Evolutionary conservation across 306 rosid species (phyloP).

Genomic region (Trifolium subterraneum): DNA sequence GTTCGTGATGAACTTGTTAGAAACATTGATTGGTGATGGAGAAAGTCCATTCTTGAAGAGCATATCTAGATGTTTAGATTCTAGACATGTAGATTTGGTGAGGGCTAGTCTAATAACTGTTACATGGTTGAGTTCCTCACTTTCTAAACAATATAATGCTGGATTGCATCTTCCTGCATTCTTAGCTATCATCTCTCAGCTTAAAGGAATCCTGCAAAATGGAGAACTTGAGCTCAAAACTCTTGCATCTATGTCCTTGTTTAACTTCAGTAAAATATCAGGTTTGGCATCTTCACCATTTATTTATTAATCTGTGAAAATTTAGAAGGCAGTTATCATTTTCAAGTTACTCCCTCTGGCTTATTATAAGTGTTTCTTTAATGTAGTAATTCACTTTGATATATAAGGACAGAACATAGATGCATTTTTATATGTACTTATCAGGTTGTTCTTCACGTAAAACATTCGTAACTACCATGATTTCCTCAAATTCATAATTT

Average conservation of each 20-base stretch:
- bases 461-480: too few species aligned
- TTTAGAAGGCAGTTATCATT: too few species aligned
- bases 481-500: too few species aligned
- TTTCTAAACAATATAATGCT: conserved; percentile 44
- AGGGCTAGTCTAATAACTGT: conserved; percentile 56
- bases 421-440: neutral
- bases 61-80: conserved; percentile 60
- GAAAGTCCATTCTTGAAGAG: conserved; percentile 62
- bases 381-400: too few species aligned
- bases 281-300: conserved; percentile 51
- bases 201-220: conserved; percentile 57
- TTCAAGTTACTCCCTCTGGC: too few species aligned
- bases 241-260: conserved; percentile 74
- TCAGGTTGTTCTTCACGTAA: too few species aligned
- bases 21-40: conserved; percentile 61
- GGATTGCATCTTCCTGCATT: conserved; percentile 65
- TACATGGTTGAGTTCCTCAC: conserved; percentile 78
- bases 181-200: conserved; percentile 53
- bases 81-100: conserved; percentile 59
- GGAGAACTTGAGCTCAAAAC: conserved; percentile 61
- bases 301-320: neutral
- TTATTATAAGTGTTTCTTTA: too few species aligned
- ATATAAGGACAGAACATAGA: neutral
- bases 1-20: conserved; percentile 58
- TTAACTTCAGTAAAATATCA: conserved; percentile 78